phyloP scores from a whole-genome alignment of 768 basidiomycete genomes.

The Naematelia aurantialba region DNA sequence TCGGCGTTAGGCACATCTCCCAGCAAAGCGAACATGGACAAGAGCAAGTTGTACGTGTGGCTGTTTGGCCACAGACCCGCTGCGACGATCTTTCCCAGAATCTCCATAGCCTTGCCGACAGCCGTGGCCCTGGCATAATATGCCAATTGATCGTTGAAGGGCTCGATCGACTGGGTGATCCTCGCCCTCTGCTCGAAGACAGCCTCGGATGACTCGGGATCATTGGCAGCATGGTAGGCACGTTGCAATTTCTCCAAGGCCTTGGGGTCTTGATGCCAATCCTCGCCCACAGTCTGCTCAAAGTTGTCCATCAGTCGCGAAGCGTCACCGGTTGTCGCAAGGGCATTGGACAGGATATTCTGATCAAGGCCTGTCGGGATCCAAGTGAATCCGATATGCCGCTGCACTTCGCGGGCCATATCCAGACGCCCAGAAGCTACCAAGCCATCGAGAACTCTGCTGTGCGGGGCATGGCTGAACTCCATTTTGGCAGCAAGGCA shows the following conservation, averaged over 20 bases:
- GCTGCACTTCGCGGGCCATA: not conserved
- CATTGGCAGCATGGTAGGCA: not conserved
- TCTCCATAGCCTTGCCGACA: constrained; percentile 19
- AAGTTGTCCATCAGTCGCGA: not conserved
- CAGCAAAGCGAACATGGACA: constrained; percentile 63
- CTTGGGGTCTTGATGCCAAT: not conserved
- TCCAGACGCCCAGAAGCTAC: not conserved
- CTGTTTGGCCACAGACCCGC: constrained; percentile 55
- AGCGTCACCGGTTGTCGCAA: not conserved
- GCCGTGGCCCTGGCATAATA: constrained; percentile 20
- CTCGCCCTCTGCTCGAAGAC: not conserved
- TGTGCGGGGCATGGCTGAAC: not conserved
- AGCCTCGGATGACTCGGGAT: not conserved
- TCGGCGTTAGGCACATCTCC: constrained; percentile 66
- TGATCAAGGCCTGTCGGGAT: not conserved
- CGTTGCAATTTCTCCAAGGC: not conserved
- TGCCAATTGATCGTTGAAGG: not conserved
- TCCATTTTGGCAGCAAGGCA: not conserved
- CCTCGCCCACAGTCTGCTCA: not conserved
- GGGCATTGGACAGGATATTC: not conserved
- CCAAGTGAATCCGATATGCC: not conserved
- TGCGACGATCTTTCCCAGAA: constrained; percentile 34
- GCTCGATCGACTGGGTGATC: not conserved
- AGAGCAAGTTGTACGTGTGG: constrained; percentile 64
- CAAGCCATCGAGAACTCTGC: not conserved